Conservation (phyloP, 805 yeast genomes). For the Wickerhamiella kurtzmanii region DNA sequence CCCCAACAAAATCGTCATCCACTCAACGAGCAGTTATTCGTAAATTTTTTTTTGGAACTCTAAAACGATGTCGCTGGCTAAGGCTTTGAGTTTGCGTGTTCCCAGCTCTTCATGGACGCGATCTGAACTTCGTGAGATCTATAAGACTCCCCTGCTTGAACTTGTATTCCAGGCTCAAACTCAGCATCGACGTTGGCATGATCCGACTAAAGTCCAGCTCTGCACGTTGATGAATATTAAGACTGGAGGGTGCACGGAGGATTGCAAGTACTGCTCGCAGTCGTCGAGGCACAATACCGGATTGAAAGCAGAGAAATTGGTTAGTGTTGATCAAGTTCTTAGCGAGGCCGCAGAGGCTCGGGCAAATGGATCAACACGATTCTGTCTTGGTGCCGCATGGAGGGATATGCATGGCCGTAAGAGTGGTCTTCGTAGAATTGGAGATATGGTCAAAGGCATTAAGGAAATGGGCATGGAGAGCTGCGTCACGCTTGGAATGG, state of each 20-base stretch:
- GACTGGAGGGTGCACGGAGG: conserved; percentile 72
- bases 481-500: conserved; percentile 74
- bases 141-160: conserved; percentile 52
- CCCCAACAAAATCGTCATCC: not conserved
- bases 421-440: conserved; percentile 46
- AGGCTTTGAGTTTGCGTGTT: not conserved
- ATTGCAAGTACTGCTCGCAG: conserved; percentile 72
- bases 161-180: conserved; percentile 45
- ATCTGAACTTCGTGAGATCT: conserved; percentile 45
- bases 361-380: conserved; percentile 58
- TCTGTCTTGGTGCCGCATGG: conserved; percentile 85
- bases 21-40: too few species aligned
- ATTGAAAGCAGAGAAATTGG: conserved; percentile 52
- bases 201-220: conserved; percentile 56
- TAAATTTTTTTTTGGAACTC: too few species aligned
- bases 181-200: conserved; percentile 54
- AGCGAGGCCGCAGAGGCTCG: conserved; percentile 53
- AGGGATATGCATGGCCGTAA: conserved; percentile 71
- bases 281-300: conserved; percentile 59
- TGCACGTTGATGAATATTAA: conserved; percentile 66
- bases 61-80: not conserved
- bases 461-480: conserved; percentile 59
- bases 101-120: conserved; percentile 37
- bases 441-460: conserved; percentile 50
- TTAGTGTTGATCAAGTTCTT: conserved; percentile 48